Percentiles rank a stretch among this genome's conserved stretches.
Conservation (phyloP, 768 basidiomycete species). For the Exsudoporus frostii region DNA sequence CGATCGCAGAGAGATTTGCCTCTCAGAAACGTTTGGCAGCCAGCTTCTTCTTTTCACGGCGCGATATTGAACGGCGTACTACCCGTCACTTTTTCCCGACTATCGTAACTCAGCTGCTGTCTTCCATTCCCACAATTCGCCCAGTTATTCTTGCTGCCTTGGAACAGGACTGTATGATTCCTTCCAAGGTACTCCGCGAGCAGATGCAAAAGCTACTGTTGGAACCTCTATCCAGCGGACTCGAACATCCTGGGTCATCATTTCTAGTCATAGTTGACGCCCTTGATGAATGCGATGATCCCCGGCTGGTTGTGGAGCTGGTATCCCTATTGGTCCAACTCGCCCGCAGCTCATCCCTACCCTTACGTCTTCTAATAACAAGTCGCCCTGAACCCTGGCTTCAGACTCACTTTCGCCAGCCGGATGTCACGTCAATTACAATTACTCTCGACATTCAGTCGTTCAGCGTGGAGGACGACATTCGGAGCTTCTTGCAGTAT, state of each 20-base stretch:
- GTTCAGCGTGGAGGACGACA: constrained; percentile 21
- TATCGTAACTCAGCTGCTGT: constrained; percentile 29
- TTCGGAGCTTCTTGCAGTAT: constrained; percentile 19
- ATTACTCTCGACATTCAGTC: constrained; percentile 16
- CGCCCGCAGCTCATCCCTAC: constrained; percentile 7
- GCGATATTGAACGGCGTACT: constrained; percentile 17
- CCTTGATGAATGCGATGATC: constrained; percentile 25
- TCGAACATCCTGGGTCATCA: background rate
- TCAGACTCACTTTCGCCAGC: constrained; percentile 14
- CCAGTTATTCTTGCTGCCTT: constrained; percentile 13
- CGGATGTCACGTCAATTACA: constrained; percentile 9
- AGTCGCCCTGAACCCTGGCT: constrained; percentile 19
- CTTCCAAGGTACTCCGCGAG: constrained; percentile 19
- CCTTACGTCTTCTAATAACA: constrained; percentile 25
- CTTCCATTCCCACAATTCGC: constrained; percentile 12
- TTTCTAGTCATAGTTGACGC: constrained; percentile 21
- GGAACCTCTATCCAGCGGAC: constrained; percentile 14
- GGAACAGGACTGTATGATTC: constrained; percentile 18
- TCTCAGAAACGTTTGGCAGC: constrained; percentile 23
- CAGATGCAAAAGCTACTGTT: constrained; percentile 23
- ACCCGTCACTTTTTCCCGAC: constrained; percentile 27
- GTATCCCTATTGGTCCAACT: constrained; percentile 20
- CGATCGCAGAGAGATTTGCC: constrained; percentile 20
- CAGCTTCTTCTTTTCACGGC: constrained; percentile 33
- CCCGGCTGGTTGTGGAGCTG: constrained; percentile 20